Base-by-base conservation (phyloP, 2,329 filamentous ascomycete species). In the Neonectria sp. region DNA sequence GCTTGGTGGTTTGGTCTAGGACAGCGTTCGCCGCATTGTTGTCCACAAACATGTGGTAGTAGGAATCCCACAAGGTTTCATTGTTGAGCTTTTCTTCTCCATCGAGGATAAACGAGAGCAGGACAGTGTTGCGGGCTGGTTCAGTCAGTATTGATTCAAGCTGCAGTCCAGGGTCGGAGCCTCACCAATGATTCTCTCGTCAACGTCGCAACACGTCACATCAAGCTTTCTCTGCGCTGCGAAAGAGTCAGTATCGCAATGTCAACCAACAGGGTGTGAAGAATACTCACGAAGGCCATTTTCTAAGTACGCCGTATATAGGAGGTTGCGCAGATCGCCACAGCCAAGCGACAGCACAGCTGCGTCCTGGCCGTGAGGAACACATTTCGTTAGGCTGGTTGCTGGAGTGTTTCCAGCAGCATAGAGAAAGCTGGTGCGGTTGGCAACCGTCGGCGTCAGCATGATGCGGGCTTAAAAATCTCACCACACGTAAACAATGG, bases 341-440 rank as follows among this genome's bases (percentile, higher is more conserved):
- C 86, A 89, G 2, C 86, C 88, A 3, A 91, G 80, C 1, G 86
- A 80, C 17, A 91, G 80, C 6, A 90, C 77, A 53, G 83, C 77
- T 2, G 82, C 86, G 72, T 86, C 79, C n/a, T 83, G 68, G 4
- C 85, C 86, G 11, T 84, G 84, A 0, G 87, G 85, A 2, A 89
- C 69, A 37, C 80, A 77, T 55, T 82, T 79, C 0, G 84, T 84
- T 9, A 90, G 76, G 69, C 81, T 85, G 8, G 83, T 79, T 6
- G 89, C 86, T 4, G 88, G 85, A 0, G 85, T 88, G 74, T 88
- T 88, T 27, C 87, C 87, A n/a, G 85, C 79, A 2, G 86, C 84
- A 58, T 87, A 87, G 25, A 85, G 76, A 43, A 77, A 82, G 24
- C 66, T 66, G 15, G 73, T 69, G 6, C 75, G 75, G 27, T 73